phyloP scores from a whole-genome alignment of 805 yeast species.

The Saccharomyces paradoxus region DNA sequence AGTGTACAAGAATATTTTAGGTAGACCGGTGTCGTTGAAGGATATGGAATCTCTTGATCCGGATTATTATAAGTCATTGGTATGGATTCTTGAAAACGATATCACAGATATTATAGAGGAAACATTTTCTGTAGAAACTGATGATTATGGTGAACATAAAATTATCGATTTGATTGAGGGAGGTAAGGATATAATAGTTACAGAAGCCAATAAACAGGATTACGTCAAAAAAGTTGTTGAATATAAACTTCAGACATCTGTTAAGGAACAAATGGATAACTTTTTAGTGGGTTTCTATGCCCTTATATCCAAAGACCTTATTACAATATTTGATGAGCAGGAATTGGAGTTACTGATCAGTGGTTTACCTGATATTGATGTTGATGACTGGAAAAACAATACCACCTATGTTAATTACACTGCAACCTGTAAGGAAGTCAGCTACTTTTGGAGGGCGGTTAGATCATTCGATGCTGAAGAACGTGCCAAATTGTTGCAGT shows the following conservation, averaged over 20 bases:
- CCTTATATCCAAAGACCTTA: constrained; percentile 73
- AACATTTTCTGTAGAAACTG: constrained; percentile 86
- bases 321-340: constrained; percentile 87
- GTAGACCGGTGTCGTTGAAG: constrained; percentile 71
- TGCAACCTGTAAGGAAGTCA: constrained; percentile 75
- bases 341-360: constrained; percentile 87
- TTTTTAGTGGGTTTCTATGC: constrained; percentile 85
- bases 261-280: constrained; percentile 78
- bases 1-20: constrained; percentile 80
- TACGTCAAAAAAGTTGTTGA: constrained; percentile 83
- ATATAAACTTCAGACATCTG: constrained; percentile 73
- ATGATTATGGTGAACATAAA: constrained; percentile 87
- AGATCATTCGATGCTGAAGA: constrained; percentile 90
- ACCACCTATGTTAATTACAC: constrained; percentile 76
- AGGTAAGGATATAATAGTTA: constrained; percentile 79
- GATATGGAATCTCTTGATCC: constrained; percentile 92
- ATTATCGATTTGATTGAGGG: constrained; percentile 71
- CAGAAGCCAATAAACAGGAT: constrained; percentile 84
- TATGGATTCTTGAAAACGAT: constrained; percentile 96
- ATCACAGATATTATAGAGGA: constrained; percentile 93
- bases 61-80: constrained; percentile 82
- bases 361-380: constrained; percentile 93
- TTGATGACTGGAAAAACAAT: constrained; percentile 90
- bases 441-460: constrained; percentile 98
- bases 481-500: constrained; percentile 86